Conservation (phyloP, 2,329 filamentous ascomycete genomes). For the Talaromyces sp. region DNA sequence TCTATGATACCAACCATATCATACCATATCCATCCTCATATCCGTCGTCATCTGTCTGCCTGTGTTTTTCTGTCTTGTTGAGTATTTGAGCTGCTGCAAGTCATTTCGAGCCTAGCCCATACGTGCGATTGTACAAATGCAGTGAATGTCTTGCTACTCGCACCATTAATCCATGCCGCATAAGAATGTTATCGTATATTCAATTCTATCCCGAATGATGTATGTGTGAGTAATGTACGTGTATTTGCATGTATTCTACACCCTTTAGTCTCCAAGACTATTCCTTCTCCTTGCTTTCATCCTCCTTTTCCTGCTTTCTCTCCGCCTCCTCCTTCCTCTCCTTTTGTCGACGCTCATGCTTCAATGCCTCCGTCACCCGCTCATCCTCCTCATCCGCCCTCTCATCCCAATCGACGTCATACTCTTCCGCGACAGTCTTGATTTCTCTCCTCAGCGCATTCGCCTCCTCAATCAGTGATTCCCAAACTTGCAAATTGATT, state of each 20-base stretch:
- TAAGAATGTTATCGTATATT: background rate
- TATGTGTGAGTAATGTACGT: background rate
- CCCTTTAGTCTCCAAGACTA: background rate
- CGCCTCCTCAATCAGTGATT: constrained; percentile 71
- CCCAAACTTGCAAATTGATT: constrained; percentile 75
- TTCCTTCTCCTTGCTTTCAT: background rate
- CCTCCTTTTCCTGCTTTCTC: constrained; percentile 9
- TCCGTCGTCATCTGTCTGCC: background rate
- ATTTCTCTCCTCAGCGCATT: constrained; percentile 76
- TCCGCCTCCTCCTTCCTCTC: constrained; percentile 34
- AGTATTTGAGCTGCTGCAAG: background rate
- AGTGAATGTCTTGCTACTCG: background rate
- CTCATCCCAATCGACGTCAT: constrained; percentile 88
- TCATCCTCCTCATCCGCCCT: constrained; percentile 66
- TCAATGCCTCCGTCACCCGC: constrained; percentile 51
- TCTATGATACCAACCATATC: background rate
- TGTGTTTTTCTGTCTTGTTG: constrained; percentile 11
- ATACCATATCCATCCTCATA: background rate
- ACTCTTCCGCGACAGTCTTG: constrained; percentile 74
- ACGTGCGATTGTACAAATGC: constrained; percentile 18
- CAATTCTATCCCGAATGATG: background rate
- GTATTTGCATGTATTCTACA: background rate
- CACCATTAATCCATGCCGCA: background rate
- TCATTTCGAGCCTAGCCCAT: constrained; percentile 22
- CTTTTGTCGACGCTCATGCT: constrained; percentile 46